Base-by-base conservation (phyloP, 164 flowering plant species). In the Tetracentron sinense region DNA sequence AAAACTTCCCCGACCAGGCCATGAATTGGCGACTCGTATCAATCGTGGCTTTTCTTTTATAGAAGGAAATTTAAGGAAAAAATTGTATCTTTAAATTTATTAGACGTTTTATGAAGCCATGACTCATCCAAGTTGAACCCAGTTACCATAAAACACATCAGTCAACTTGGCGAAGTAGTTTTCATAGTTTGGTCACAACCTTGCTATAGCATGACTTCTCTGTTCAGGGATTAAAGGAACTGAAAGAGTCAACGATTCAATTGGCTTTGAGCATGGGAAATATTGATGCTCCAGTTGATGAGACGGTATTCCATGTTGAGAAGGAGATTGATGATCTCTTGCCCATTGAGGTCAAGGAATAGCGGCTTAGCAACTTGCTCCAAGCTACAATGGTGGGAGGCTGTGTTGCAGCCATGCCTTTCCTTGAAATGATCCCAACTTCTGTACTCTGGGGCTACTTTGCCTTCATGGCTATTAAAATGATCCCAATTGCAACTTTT, bases 341-440 rank as follows among this genome's bases (percentile, higher is more conserved):
- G 55, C 99, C 98, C 27, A 91, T 95, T 44, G 98, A 95, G 78
- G 99, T 95, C 10, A 95, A 95, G 80, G 99, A 95, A 67, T 96
- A 95, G 72, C 84, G 97, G 38, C 38, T 33, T 4, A 33, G 6
- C 38, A 33, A 4, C 38, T 33, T 33, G 10, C 10, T 33, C 38
- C 38, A 33, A 33, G 4, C 38, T 38, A 38, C 44, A 38, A 38
- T 38, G 44, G 44, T 38, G 11, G 44, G 44, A 4, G 44, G 14
- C 44, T 10, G 14, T 38, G 44, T 38, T 38, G 44, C 44, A 38
- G 44, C 44, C 4, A 38, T 38, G 44, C 44, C 14, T 38, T 4
- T 38, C 44, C 44, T 38, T 38, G 11, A 38, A 1, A 38, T 38
- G 44, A 38, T 38, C 14, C 44, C 44, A 10, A 38, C 44, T 16